phyloP scores from a whole-genome alignment of 805 yeast species.

The Ogataea polymorpha region DNA sequence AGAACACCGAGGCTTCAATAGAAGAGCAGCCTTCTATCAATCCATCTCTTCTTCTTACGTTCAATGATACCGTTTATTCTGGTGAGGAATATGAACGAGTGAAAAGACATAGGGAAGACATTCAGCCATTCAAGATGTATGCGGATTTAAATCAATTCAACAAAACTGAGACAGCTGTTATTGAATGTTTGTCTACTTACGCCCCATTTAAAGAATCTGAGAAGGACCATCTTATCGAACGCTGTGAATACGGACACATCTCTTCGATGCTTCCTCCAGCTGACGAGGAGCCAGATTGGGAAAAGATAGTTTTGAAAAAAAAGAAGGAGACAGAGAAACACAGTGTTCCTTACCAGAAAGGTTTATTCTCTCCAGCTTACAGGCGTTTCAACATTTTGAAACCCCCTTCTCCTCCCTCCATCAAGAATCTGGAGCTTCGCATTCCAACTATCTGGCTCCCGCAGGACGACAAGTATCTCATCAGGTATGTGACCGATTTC shows the following conservation, averaged over 20 bases:
- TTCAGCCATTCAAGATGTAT: conserved; percentile 44
- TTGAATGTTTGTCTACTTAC: conserved; percentile 46
- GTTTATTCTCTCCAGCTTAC: conserved; percentile 50
- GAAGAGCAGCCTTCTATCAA: neutral
- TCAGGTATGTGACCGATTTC: conserved; percentile 79
- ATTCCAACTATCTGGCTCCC: conserved; percentile 97
- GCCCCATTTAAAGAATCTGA: conserved; percentile 43
- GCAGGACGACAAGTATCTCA: conserved; percentile 79
- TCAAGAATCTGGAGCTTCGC: conserved; percentile 74
- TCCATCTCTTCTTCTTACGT: conserved; percentile 33
- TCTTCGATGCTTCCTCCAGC: conserved; percentile 63
- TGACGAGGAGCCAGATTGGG: conserved; percentile 62
- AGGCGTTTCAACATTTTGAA: conserved; percentile 62
- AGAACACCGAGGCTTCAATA: no score
- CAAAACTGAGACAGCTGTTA: conserved; percentile 44
- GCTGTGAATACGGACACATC: conserved; percentile 45
- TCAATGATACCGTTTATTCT: conserved; percentile 24
- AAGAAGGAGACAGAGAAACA: conserved; percentile 38
- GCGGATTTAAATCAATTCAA: conserved; percentile 41
- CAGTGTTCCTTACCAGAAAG: conserved; percentile 47
- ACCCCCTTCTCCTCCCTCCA: conserved; percentile 90
- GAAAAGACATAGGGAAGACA: neutral
- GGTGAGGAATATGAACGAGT: conserved; percentile 1
- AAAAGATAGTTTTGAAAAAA: conserved; percentile 52
- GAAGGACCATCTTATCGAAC: conserved; percentile 29